A percentile compares a stretch with the other conserved stretches of the same genome.
Evolutionary conservation across 1,139 yeast genomes (phyloP).

Genomic region (Trichomonascaceae sp.): DNA sequence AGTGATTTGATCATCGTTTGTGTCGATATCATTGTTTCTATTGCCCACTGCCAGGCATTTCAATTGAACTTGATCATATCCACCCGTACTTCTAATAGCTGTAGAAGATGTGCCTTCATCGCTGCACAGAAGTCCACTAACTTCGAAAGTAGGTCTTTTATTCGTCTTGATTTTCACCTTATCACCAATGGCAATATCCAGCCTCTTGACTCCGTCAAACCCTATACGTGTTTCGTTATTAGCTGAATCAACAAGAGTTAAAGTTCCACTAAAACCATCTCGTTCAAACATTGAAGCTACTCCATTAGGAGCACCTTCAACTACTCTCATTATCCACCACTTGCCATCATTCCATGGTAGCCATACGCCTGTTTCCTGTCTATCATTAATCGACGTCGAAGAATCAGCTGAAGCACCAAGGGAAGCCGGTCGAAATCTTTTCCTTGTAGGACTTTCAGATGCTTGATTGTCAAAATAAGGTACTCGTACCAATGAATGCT

Average conservation of each 20-base stretch:
- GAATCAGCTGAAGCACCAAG: background rate
- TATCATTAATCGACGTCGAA: background rate
- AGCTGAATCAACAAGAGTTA: constrained; percentile 1
- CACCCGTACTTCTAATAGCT: constrained; percentile 1
- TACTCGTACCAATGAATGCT: constrained; percentile 6
- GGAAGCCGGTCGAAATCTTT: background rate
- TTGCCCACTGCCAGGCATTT: background rate
- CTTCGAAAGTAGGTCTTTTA: constrained; percentile 13
- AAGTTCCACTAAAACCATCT: background rate
- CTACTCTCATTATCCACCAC: constrained; percentile 15
- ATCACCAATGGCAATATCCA: constrained; percentile 19
- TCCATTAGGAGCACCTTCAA: constrained; percentile 9
- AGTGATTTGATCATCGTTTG: background rate
- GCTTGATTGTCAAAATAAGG: constrained; percentile 8
- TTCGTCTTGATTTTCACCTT: constrained; percentile 16
- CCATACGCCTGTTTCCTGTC: constrained; percentile 13
- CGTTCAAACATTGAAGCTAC: constrained; percentile 1
- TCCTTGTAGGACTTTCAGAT: constrained; percentile 7
- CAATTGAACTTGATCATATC: constrained; percentile 1
- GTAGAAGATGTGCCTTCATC: background rate
- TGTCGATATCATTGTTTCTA: background rate
- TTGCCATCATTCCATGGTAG: constrained; percentile 17
- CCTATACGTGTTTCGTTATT: constrained; percentile 11
- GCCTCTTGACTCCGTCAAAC: constrained; percentile 18
- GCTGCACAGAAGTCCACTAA: constrained; percentile 10